phyloP scores from a whole-genome alignment of 805 yeast species.

The Nakazawaea wickerhamii region DNA sequence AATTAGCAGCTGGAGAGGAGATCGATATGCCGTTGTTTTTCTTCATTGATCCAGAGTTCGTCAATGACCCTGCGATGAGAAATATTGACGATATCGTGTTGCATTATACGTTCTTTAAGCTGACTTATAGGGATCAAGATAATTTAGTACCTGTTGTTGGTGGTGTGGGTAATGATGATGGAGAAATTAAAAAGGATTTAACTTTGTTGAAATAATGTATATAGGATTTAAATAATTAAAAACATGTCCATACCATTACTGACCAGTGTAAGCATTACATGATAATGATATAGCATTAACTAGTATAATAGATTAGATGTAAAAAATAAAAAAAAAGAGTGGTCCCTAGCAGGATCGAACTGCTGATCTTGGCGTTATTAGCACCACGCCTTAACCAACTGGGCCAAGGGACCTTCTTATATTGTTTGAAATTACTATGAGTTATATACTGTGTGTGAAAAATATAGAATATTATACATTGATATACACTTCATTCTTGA shows the following conservation, averaged over 20 bases:
- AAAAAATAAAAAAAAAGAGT: constrained; percentile 25
- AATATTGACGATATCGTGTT: constrained; percentile 84
- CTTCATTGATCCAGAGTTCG: constrained; percentile 94
- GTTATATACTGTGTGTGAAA: not conserved
- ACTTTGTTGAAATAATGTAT: constrained; percentile 7
- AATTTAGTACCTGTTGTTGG: constrained; percentile 10
- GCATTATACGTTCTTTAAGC: constrained; percentile 88
- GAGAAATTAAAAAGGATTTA: constrained; percentile 3
- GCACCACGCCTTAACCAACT: constrained; percentile 42
- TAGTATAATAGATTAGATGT: not conserved
- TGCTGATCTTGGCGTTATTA: constrained; percentile 60
- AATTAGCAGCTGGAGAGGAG: constrained; percentile 90
- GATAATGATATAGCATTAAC: no score
- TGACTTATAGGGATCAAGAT: constrained; percentile 27
- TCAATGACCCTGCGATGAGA: constrained; percentile 87
- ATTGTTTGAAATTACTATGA: not conserved
- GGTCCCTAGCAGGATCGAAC: constrained; percentile 89
- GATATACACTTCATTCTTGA: no score
- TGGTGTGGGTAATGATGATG: constrained; percentile 11
- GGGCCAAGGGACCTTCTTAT: constrained; percentile 34
- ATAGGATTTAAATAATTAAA: not conserved
- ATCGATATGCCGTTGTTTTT: constrained; percentile 98
- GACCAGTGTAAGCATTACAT: no score
- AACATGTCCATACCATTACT: constrained; percentile 8
- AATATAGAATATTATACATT: no score